phyloP scores from a whole-genome alignment of 148 eudicot species.

The Cornus controversa region DNA sequence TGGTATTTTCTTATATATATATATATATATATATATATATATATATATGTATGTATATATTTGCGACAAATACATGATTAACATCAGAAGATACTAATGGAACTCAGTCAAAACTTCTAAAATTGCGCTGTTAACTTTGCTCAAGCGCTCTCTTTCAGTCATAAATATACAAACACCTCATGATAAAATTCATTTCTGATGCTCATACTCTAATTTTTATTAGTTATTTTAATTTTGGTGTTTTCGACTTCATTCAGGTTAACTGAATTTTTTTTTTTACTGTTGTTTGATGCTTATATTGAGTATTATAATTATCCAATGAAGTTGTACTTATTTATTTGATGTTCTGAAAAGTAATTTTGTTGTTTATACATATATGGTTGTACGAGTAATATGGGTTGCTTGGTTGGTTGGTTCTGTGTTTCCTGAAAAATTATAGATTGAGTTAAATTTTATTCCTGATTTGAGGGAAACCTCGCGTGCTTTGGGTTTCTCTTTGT shows the following conservation, averaged over 20 bases:
- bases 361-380: too few species aligned
- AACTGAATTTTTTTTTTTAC: not conserved
- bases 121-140: too few species aligned
- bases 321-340: too few species aligned
- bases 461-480: not conserved
- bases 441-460: not conserved
- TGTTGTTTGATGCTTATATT: not conserved
- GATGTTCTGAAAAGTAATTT: too few species aligned
- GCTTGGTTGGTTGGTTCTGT: not conserved
- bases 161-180: not conserved
- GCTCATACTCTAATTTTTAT: not conserved
- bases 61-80: too few species aligned
- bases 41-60: too few species aligned
- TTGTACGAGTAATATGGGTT: not conserved
- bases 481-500: not conserved
- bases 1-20: too few species aligned
- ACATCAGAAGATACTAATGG: not conserved
- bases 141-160: not conserved
- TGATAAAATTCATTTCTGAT: not conserved
- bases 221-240: not conserved
- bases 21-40: too few species aligned
- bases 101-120: not conserved
- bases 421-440: too few species aligned
- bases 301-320: too few species aligned
- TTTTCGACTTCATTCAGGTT: not conserved